Conservation (phyloP, 2,329 filamentous ascomycete species). For the Fusarium xyrophilum region DNA sequence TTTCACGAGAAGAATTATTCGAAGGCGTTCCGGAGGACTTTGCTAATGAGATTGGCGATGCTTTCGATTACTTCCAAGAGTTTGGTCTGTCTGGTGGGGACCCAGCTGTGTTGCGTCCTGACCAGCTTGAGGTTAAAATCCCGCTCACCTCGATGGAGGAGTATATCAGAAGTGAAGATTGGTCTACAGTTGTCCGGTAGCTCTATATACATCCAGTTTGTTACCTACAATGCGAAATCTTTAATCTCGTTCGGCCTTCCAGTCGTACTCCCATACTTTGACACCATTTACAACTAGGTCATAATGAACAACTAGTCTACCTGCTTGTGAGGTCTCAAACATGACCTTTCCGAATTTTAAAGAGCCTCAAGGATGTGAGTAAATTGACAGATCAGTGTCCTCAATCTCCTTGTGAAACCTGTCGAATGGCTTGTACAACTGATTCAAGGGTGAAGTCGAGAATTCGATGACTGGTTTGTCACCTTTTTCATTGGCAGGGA, state of each 20-base stretch:
- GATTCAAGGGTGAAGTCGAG: neutral
- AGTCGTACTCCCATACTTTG: neutral
- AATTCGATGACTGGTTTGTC: neutral
- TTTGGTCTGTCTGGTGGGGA: neutral
- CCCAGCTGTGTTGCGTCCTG: neutral
- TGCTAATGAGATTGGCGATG: neutral
- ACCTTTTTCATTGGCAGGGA: neutral
- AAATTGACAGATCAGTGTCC: neutral
- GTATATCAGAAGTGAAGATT: neutral
- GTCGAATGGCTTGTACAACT: neutral
- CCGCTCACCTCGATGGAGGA: neutral
- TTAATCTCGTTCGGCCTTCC: neutral
- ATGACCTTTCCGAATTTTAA: neutral
- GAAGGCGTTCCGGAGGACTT: neutral
- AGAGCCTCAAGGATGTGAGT: neutral
- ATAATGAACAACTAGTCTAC: neutral
- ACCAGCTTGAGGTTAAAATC: neutral
- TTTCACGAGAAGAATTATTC: neutral
- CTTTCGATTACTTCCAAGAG: neutral
- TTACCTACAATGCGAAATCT: accelerated
- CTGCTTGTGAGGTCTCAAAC: accelerated
- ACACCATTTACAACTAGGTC: neutral
- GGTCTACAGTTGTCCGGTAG: neutral
- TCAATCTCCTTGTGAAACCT: neutral
- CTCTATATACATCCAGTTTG: accelerated